These are phyloP conservation scores for Komagataella populi DNA, from an alignment of 805 yeast genomes.

Conservation along the genomic window DNA sequence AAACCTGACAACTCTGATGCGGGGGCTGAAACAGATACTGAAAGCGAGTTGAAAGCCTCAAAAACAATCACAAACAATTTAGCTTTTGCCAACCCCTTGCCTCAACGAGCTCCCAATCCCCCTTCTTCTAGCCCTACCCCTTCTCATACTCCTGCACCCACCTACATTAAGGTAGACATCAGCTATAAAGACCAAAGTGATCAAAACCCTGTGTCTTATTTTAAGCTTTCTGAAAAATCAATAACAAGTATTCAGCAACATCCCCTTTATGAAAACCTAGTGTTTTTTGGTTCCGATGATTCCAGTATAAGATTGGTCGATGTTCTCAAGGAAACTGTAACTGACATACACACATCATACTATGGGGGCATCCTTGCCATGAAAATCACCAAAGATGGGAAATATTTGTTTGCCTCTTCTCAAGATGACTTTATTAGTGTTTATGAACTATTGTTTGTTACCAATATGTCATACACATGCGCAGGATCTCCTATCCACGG, in stretches of 20 bases:
- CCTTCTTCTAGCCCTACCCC: neutral
- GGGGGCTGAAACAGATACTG: neutral
- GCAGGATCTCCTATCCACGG: conserved; percentile 5
- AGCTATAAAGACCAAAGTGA: neutral
- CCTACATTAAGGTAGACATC: conserved; percentile 1
- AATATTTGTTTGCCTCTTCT: conserved; percentile 36
- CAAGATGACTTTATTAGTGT: conserved; percentile 37
- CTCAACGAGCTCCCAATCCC: neutral
- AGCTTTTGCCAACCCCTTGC: neutral
- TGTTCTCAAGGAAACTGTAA: conserved; percentile 23
- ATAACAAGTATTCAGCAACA: conserved; percentile 33
- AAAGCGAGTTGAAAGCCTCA: neutral
- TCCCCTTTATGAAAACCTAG: conserved; percentile 23
- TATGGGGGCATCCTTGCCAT: conserved; percentile 50
- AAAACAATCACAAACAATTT: neutral
- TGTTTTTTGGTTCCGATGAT: conserved; percentile 49
- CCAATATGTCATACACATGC: neutral
- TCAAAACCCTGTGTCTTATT: conserved; percentile 40
- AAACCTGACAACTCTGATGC: neutral
- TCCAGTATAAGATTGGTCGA: conserved; percentile 51
- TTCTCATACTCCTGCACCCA: neutral
- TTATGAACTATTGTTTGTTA: conserved; percentile 18
- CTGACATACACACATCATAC: conserved; percentile 49
- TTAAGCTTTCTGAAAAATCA: conserved; percentile 45
- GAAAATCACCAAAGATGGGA: conserved; percentile 32